Evolutionary conservation across 768 basidiomycete genomes (phyloP).

Genomic region (Ramaria sp.): DNA sequence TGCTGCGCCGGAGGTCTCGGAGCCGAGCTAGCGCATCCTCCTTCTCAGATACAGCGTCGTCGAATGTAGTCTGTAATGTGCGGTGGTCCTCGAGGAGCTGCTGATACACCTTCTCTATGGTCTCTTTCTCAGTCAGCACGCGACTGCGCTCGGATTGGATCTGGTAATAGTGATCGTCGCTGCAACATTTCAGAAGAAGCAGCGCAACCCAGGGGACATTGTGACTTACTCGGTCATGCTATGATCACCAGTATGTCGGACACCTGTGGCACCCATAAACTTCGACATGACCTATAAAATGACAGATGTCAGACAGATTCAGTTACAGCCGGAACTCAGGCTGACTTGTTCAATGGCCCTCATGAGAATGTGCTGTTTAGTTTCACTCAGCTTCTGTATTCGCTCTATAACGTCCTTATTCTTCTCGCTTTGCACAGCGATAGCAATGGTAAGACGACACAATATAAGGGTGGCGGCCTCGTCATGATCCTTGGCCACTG

Average conservation of each 20-base stretch:
- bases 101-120: slow-evolving; percentile 74
- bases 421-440: slow-evolving; percentile 80
- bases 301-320: no score
- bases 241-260: slow-evolving; percentile 30
- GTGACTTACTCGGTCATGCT: slow-evolving; percentile 72
- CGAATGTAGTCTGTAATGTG: slow-evolving; percentile 59
- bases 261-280: slow-evolving; percentile 42
- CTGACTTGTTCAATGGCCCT: slow-evolving; percentile 84
- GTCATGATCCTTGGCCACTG: slow-evolving; percentile 70
- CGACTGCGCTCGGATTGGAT: slow-evolving; percentile 74
- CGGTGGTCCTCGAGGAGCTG: slow-evolving; percentile 67
- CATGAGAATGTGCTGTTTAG: slow-evolving; percentile 85
- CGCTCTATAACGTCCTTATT: slow-evolving; percentile 84
- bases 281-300: slow-evolving; percentile 60
- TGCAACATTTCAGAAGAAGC: slow-evolving; percentile 18
- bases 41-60: slow-evolving; percentile 69
- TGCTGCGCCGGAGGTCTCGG: slow-evolving; percentile 47
- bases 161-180: slow-evolving; percentile 83
- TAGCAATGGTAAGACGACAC: slow-evolving; percentile 74
- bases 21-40: slow-evolving; percentile 61
- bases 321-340: background rate
- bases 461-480: slow-evolving; percentile 56
- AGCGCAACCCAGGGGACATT: background rate
- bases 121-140: slow-evolving; percentile 76
- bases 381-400: slow-evolving; percentile 76